Base-by-base conservation (phyloP, 2,329 filamentous ascomycete genomes). In the Fusarium domesticum region DNA sequence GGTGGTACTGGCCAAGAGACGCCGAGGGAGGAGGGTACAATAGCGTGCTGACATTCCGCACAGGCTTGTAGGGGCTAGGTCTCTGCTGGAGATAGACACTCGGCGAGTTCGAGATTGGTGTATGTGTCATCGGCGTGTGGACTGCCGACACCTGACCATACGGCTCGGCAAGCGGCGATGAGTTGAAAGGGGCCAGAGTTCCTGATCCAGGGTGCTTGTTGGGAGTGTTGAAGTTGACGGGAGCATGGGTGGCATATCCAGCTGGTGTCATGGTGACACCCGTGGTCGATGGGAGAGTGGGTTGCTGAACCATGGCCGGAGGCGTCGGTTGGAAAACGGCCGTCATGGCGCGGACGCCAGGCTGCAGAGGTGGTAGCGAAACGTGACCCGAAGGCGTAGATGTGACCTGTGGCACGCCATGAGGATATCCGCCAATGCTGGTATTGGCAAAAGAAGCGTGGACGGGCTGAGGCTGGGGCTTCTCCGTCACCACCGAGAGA, bases 1-100 rank as follows among this genome's bases (percentile, higher is more conserved):
- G 72, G 53, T 85, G 76, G 62, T 89, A 85, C 56, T 87, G 79
- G 51, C 92, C 85, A 51, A 95, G 78, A 6, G 89, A 89, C 7
- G 83, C 77, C 18, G 88, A 87, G 1, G 90, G 87, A 6, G 90
- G 89, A 23, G 91, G 91, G 46, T 93, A 89, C 20, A 96, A 75
- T n/a, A 97, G 78, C 1, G 89, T 95, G 56, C 93, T 90, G 47
- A 96, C 89, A 48, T 89, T 81, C 41, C 91, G 86, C 31, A 96
- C 85, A 1, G 92, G 92, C 52, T 89, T 87, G 68, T 97, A 97
- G 3, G 93, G 93, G 43, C 92, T 97, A 51, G 87, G 84, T 44
- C 93, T 81, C 64, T 96, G 89, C 60, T 88, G 86, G 30, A 96
- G 75, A 67, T 95, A 95, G 60, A 89, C 81, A 10, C 87, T 91